Percentiles rank a stretch among this genome's conserved stretches.
Conservation (phyloP, 371 early-diverging fungal genomes). For the Caulochytrium protostelioides region DNA sequence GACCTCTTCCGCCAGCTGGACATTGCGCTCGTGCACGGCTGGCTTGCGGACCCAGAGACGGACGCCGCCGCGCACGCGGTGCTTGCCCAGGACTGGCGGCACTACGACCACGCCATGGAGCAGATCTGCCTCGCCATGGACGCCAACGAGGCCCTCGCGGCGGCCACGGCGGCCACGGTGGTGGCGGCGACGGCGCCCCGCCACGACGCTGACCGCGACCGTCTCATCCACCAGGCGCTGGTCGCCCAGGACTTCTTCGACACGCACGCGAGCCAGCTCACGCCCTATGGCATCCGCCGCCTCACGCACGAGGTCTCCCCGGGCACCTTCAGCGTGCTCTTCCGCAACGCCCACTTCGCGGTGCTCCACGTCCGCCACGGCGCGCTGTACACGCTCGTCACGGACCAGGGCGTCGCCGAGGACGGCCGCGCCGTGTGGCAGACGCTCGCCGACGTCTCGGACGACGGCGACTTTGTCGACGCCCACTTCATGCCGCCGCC, state of each 20-base stretch:
- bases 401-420: not conserved
- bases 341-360: not conserved
- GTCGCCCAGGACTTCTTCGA: too few relatives aligned
- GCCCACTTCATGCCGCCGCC: constrained; percentile 1
- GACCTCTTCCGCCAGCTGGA: not conserved
- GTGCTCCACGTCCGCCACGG: not conserved
- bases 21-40: constrained; percentile 2
- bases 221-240: too few relatives aligned
- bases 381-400: constrained; percentile 3
- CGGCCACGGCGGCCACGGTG: not conserved
- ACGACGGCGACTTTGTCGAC: not conserved
- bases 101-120: too few relatives aligned
- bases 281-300: too few relatives aligned
- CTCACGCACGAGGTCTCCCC: too few relatives aligned
- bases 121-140: not conserved
- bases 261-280: too few relatives aligned
- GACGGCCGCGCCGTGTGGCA: constrained; percentile 1
- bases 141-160: not conserved
- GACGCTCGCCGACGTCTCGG: not conserved
- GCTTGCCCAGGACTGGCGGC: not conserved
- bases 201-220: not conserved
- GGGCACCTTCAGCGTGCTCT: too few relatives aligned
- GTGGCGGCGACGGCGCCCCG: not conserved
- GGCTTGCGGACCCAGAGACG: constrained; percentile 1
- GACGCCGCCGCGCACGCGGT: not conserved